These are phyloP conservation scores for Aurantiochytrium sp. DNA, from an alignment of 108 stramenopile genomes.

Conservation along the genomic window DNA sequence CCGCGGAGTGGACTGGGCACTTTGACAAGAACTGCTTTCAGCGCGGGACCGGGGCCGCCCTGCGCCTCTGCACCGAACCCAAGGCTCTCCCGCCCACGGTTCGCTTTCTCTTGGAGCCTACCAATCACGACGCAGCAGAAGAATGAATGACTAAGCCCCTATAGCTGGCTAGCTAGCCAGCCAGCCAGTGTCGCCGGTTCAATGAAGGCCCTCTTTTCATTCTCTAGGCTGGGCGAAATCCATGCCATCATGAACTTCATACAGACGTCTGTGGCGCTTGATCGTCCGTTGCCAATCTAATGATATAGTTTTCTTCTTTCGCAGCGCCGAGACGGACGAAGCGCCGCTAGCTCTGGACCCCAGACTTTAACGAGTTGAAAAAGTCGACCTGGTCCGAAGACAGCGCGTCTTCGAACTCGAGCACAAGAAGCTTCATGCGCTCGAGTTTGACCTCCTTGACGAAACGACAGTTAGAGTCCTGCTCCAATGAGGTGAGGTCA, in stretches of 20 bases:
- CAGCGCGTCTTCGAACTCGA: background rate
- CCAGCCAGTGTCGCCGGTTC: no score
- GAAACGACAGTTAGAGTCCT: background rate
- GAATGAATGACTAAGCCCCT: no score
- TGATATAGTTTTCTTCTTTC: no score
- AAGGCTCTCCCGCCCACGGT: background rate
- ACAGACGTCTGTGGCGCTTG: no score
- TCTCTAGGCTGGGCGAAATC: no score
- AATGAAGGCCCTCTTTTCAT: no score
- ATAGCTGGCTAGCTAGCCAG: no score
- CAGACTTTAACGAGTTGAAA: background rate
- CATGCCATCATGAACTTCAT: no score
- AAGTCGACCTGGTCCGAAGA: constrained; percentile 5
- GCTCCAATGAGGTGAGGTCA: constrained; percentile 19
- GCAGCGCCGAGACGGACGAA: no score
- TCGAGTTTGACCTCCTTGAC: background rate
- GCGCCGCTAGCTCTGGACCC: no score
- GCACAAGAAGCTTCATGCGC: background rate
- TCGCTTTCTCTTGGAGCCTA: no score
- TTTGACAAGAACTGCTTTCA: background rate
- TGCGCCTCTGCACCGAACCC: background rate
- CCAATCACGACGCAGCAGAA: background rate
- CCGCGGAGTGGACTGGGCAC: background rate
- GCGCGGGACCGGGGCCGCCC: background rate
- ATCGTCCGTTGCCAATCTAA: no score